Conservation (phyloP, 768 basidiomycete genomes). For the Tricholomella constricta region DNA sequence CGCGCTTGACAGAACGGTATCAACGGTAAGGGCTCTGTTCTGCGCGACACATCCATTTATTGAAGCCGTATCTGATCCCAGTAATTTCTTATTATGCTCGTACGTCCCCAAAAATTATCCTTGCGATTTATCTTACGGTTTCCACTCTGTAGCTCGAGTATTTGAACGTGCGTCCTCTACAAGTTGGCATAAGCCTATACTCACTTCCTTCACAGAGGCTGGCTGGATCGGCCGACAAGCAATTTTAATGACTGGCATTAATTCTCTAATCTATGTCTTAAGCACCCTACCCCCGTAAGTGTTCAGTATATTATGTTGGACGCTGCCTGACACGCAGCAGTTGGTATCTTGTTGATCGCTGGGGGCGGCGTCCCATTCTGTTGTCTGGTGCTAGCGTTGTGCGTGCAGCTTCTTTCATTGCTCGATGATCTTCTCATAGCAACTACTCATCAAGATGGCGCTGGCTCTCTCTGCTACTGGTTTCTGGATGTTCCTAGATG, state of each 20-base stretch:
- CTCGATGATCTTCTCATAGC: neutral
- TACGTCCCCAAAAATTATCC: slow-evolving; percentile 41
- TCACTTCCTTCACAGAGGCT: slow-evolving; percentile 59
- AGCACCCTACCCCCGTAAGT: slow-evolving; percentile 83
- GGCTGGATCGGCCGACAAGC: slow-evolving; percentile 95
- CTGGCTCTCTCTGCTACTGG: slow-evolving; percentile 77
- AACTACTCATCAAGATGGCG: slow-evolving; percentile 69
- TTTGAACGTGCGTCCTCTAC: slow-evolving; percentile 72
- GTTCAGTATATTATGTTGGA: neutral
- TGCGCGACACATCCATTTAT: neutral
- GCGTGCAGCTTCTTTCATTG: slow-evolving; percentile 23
- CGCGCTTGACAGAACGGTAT: slow-evolving; percentile 75
- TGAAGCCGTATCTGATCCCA: slow-evolving; percentile 24
- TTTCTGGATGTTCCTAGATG: slow-evolving; percentile 92
- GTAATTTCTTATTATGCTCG: slow-evolving; percentile 95
- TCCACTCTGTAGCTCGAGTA: slow-evolving; percentile 61
- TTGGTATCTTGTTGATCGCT: slow-evolving; percentile 92
- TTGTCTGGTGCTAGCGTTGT: slow-evolving; percentile 84
- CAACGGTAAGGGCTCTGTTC: slow-evolving; percentile 57
- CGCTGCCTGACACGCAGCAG: slow-evolving; percentile 37
- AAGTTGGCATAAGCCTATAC: neutral
- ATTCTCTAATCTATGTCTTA: slow-evolving; percentile 77
- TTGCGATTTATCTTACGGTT: neutral
- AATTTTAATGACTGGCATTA: slow-evolving; percentile 94
- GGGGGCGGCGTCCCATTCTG: slow-evolving; percentile 86